A percentile compares a stretch with the other conserved stretches of the same genome.
These are phyloP conservation scores for Microcyclospora tardicrescens DNA, from an alignment of 2,329 filamentous ascomycete genomes.

Conservation along the genomic window DNA sequence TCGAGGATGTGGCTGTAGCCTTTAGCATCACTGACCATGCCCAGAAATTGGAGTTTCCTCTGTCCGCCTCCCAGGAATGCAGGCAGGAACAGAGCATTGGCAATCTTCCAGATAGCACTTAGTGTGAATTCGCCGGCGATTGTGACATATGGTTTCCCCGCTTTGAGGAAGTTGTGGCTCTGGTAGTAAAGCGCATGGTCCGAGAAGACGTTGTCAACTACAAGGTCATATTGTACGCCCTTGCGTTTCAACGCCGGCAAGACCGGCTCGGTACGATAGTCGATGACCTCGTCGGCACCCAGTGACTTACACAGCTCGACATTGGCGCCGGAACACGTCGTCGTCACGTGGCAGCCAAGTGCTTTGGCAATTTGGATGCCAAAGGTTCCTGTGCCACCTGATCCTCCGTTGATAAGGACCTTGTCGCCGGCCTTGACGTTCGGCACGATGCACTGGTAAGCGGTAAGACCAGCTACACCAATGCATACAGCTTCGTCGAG, in stretches of 20 bases:
- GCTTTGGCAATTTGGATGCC: constrained; percentile 52
- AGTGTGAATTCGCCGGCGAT: constrained; percentile 31
- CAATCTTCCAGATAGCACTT: constrained; percentile 16
- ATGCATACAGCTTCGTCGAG: constrained; percentile 25
- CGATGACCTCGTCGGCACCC: constrained; percentile 51
- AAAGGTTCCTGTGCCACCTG: constrained; percentile 47
- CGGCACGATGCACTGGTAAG: constrained; percentile 25
- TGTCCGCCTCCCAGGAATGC: constrained; percentile 37
- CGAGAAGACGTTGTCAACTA: constrained; percentile 46
- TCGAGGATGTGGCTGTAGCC: constrained; percentile 38
- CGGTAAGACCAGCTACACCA: constrained; percentile 27
- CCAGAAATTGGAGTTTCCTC: constrained; percentile 29
- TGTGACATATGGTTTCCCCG: constrained; percentile 39
- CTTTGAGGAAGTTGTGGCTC: constrained; percentile 38
- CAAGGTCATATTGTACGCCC: constrained; percentile 36
- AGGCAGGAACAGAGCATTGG: constrained; percentile 23
- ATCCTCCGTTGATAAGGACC: constrained; percentile 53
- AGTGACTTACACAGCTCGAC: constrained; percentile 42
- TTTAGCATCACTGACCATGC: constrained; percentile 27
- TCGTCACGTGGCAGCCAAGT: constrained; percentile 46
- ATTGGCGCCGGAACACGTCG: constrained; percentile 46
- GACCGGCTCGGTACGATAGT: constrained; percentile 43
- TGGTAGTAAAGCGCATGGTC: constrained; percentile 41
- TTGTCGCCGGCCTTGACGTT: constrained; percentile 32
- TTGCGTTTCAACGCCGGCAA: constrained; percentile 33